Base-by-base conservation (phyloP, 768 basidiomycete species). In the Sutorius australiensis region DNA sequence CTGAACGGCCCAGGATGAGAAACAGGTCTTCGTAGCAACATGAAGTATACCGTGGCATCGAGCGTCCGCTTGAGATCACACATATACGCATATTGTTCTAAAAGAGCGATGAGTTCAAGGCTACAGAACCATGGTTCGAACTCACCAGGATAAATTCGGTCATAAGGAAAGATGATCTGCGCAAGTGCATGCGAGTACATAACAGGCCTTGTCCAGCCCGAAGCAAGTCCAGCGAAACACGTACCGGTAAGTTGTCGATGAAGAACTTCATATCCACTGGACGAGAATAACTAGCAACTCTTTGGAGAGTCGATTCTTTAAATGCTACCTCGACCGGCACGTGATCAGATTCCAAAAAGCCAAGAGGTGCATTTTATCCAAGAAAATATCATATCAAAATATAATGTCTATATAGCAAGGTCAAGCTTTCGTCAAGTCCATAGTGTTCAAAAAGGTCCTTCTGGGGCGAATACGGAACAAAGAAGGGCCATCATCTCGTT, bases 81-180 rank as follows among this genome's bases (percentile, higher is more conserved):
- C 94, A 99, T 98, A 68, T 99, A 99, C 37, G 91, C 86, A 84
- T 95, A 98, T 84, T 98, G 97, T 67, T 98, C 97, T 93, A 64
- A 32, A 37, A 27, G 48, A 36, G 40, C 36, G 36, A 48, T 63
- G 32, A 61, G 45, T 46, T 36, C 40, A 37, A 46, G 34, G 21
- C 50, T n/a, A 33, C 32, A 34, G 21, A 39, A 17, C 37, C 31
- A 24, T 12, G 48, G 7, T 55, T 24, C 16, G 24, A 57, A 66
- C 80, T 56, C 58, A 90, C 94, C 94, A 67, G 94, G 94, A 71
- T 97, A 98, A 65, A 98, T 92, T 66, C 91, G 84, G 77, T 93
- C 90, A 67, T 93, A 93, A 72, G 91, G 92, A 69, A 95, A 93
- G 66, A 93, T 78, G 61, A 95, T 85, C 91, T 92, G 59, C 24